These are phyloP conservation scores for Quercus bicolor DNA, from an alignment of 306 rosid genomes.

Conservation along the genomic window DNA sequence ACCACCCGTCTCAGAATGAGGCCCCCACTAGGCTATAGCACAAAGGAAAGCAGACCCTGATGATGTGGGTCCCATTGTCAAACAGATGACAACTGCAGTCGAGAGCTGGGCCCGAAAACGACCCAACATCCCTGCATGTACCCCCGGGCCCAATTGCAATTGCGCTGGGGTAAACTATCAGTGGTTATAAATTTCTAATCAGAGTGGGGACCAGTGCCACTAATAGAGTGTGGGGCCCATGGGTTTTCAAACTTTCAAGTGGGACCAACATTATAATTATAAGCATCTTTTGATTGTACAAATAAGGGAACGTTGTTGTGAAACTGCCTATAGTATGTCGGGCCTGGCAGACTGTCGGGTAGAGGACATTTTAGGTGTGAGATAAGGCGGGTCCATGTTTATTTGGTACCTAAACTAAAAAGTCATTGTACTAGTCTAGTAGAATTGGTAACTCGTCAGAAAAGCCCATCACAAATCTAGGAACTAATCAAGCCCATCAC, in stretches of 20 bases:
- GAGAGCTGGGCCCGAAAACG: conserved; percentile 33
- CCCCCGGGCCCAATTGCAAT: not conserved
- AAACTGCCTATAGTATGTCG: conserved; percentile 45
- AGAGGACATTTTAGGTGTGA: not conserved
- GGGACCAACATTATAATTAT: conserved; percentile 33
- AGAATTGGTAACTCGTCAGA: not conserved
- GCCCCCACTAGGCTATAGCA: conserved; percentile 6
- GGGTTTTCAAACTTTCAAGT: conserved; percentile 11
- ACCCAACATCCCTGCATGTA: conserved; percentile 38
- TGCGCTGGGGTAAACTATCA: conserved; percentile 25
- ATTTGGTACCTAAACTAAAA: not conserved
- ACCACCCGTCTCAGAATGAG: conserved; percentile 8
- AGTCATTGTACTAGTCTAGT: conserved; percentile 14
- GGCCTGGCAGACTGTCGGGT: conserved; percentile 22
- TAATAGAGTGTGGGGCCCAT: not conserved
- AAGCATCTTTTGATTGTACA: conserved; percentile 17
- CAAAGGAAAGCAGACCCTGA: conserved; percentile 25
- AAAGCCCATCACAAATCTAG: not conserved
- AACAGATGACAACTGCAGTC: conserved; percentile 26
- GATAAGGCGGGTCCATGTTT: conserved; percentile 23
- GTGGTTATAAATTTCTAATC: conserved; percentile 30
- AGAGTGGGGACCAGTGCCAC: not conserved
- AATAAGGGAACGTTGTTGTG: conserved; percentile 29
- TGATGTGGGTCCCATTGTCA: conserved; percentile 28
- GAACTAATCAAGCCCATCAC: not conserved